Percentiles rank a stretch among this genome's conserved stretches.
phyloP scores from a whole-genome alignment of 2,329 filamentous ascomycete species.

The Davidsoniella eucalypti region DNA sequence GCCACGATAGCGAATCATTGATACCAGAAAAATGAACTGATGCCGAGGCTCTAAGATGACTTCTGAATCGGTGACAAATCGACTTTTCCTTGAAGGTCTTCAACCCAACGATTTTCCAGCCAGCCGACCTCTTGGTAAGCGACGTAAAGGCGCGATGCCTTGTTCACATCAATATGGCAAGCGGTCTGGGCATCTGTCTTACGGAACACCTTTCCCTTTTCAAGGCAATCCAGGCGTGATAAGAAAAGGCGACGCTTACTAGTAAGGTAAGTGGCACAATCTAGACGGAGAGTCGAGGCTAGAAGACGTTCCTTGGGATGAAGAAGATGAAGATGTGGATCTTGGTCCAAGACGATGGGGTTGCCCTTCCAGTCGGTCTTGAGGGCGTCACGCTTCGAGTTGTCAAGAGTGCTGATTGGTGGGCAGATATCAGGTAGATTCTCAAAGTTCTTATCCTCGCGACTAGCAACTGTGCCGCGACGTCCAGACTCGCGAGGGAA shows the following conservation, averaged over 20 bases:
- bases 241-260: conserved; percentile 88
- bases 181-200: conserved; percentile 93
- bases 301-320: conserved; percentile 64
- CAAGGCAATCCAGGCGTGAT: conserved; percentile 49
- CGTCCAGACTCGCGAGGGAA: conserved; percentile 11
- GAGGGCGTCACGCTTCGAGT: conserved; percentile 46
- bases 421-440: conserved; percentile 59
- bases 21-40: not conserved
- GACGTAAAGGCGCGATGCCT: conserved; percentile 81
- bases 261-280: conserved; percentile 75
- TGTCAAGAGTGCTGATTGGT: conserved; percentile 45
- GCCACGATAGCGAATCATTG: not conserved
- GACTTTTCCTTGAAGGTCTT: conserved; percentile 18
- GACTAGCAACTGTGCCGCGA: conserved; percentile 39
- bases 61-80: conserved; percentile 9
- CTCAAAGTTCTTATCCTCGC: conserved; percentile 70
- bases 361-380: conserved; percentile 81
- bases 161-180: conserved; percentile 98
- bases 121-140: conserved; percentile 78
- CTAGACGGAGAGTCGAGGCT: conserved; percentile 64
- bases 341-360: conserved; percentile 56
- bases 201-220: conserved; percentile 66
- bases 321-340: conserved; percentile 53
- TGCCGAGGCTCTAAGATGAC: conserved; percentile 2
- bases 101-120: conserved; percentile 43